Conservation (phyloP, 768 basidiomycete species). For the Boletus vinaceobasis region DNA sequence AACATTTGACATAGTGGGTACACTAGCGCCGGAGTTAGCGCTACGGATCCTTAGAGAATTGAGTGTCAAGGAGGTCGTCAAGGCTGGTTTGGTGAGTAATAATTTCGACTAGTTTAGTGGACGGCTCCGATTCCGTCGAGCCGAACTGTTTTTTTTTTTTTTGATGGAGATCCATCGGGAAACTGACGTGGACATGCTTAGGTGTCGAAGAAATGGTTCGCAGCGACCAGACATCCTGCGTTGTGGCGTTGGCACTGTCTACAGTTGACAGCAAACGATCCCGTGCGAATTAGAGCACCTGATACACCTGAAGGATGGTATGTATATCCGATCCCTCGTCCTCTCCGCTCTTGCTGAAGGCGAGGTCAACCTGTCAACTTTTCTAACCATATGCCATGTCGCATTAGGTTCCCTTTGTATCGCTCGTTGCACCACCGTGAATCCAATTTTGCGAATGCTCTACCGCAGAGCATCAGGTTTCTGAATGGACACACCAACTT, state of each 20-base stretch:
- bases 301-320: constrained; percentile 70
- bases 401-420: constrained; percentile 61
- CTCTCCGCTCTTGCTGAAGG: neutral
- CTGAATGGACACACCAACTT: constrained; percentile 84
- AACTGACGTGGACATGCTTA: constrained; percentile 11
- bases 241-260: constrained; percentile 79
- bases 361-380: neutral
- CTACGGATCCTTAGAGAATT: constrained; percentile 60
- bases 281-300: constrained; percentile 61
- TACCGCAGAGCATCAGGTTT: constrained; percentile 76
- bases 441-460: constrained; percentile 71
- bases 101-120: no score
- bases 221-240: constrained; percentile 51
- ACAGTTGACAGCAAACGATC: constrained; percentile 68
- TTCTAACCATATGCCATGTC: neutral
- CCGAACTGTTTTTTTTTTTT: neutral
- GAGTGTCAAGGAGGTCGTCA: constrained; percentile 59
- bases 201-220: constrained; percentile 45
- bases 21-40: constrained; percentile 62
- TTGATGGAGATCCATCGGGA: neutral
- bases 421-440: constrained; percentile 82
- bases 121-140: neutral
- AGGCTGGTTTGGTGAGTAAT: constrained; percentile 36
- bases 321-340: constrained; percentile 20
- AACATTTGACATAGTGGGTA: constrained; percentile 78